These are phyloP conservation scores for Candida sp. DNA, from an alignment of 1,139 yeast species.

Conservation along the genomic window DNA sequence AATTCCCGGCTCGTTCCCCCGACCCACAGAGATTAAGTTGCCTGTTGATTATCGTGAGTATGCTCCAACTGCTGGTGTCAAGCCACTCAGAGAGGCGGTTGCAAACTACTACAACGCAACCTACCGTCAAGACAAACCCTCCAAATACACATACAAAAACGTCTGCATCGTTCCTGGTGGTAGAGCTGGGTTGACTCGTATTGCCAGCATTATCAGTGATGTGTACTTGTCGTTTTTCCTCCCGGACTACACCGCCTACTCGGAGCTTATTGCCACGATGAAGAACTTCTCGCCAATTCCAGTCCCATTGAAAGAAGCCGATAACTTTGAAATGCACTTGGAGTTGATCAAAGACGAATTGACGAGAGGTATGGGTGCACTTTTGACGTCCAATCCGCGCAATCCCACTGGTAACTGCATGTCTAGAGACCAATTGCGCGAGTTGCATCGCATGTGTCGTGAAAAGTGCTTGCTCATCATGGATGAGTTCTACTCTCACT, in stretches of 20 bases:
- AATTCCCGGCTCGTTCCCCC: slow-evolving; percentile 61
- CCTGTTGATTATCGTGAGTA: slow-evolving; percentile 60
- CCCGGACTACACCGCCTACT: slow-evolving; percentile 74
- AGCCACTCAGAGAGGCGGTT: slow-evolving; percentile 62
- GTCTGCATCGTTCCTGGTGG: slow-evolving; percentile 77
- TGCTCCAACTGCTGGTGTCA: slow-evolving; percentile 69
- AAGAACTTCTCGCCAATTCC: slow-evolving; percentile 74
- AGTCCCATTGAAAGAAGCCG: slow-evolving; percentile 64
- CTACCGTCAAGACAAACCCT: slow-evolving; percentile 52
- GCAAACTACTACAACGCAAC: slow-evolving; percentile 64
- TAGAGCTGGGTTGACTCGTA: slow-evolving; percentile 69
- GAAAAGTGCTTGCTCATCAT: slow-evolving; percentile 61
- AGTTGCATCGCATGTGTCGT: slow-evolving; percentile 61
- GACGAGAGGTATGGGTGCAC: slow-evolving; percentile 65
- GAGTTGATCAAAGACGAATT: slow-evolving; percentile 60
- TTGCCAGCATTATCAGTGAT: slow-evolving; percentile 67
- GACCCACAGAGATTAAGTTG: slow-evolving; percentile 59
- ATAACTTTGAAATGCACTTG: slow-evolving; percentile 63
- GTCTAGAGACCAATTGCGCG: slow-evolving; percentile 53
- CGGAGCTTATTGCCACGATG: slow-evolving; percentile 72
- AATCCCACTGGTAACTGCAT: slow-evolving; percentile 70
- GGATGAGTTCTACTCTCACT: slow-evolving; percentile 73
- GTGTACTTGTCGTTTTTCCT: slow-evolving; percentile 66
- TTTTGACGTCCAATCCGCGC: slow-evolving; percentile 67
- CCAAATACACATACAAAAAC: slow-evolving; percentile 66